phyloP scores from a whole-genome alignment of 768 basidiomycete genomes.

The Royoungia palumana region DNA sequence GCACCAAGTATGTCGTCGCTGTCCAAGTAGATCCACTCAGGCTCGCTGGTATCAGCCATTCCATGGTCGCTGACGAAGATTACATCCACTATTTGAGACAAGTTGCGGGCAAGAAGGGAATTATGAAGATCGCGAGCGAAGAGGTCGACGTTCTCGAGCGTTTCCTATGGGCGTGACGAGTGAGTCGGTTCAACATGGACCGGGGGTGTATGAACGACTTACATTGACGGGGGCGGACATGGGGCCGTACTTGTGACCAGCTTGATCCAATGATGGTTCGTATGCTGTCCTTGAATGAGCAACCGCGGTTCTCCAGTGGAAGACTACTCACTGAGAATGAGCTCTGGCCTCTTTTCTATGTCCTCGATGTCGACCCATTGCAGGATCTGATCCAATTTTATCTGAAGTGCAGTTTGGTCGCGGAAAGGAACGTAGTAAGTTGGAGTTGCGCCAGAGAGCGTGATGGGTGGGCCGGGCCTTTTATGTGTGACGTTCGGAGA shows the following conservation, averaged over 20 bases:
- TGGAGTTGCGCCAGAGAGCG: slow-evolving; percentile 57
- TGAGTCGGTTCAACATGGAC: neutral
- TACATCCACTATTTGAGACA: slow-evolving; percentile 80
- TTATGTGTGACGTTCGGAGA: neutral
- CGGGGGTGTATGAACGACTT: slow-evolving; percentile 22
- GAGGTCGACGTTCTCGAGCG: slow-evolving; percentile 62
- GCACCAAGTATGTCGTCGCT: slow-evolving; percentile 33
- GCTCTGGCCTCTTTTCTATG: slow-evolving; percentile 64
- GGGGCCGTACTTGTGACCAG: slow-evolving; percentile 72
- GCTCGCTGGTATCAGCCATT: slow-evolving; percentile 87
- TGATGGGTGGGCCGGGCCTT: slow-evolving; percentile 83
- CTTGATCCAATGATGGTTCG: slow-evolving; percentile 84
- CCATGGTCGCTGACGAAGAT: slow-evolving; percentile 90
- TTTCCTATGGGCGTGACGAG: slow-evolving; percentile 40
- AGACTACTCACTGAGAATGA: slow-evolving; percentile 59
- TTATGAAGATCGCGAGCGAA: slow-evolving; percentile 71
- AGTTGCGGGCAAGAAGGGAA: slow-evolving; percentile 63
- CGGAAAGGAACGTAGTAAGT: slow-evolving; percentile 81
- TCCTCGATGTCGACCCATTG: slow-evolving; percentile 77
- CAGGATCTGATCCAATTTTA: slow-evolving; percentile 76
- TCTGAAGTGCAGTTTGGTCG: slow-evolving; percentile 50
- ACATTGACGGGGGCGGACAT: slow-evolving; percentile 70
- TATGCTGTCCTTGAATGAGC: slow-evolving; percentile 48
- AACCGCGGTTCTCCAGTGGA: neutral
- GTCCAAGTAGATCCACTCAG: slow-evolving; percentile 74